Evolutionary conservation across 2,329 filamentous ascomycete species (phyloP).

Genomic region (Penicillium sp.): DNA sequence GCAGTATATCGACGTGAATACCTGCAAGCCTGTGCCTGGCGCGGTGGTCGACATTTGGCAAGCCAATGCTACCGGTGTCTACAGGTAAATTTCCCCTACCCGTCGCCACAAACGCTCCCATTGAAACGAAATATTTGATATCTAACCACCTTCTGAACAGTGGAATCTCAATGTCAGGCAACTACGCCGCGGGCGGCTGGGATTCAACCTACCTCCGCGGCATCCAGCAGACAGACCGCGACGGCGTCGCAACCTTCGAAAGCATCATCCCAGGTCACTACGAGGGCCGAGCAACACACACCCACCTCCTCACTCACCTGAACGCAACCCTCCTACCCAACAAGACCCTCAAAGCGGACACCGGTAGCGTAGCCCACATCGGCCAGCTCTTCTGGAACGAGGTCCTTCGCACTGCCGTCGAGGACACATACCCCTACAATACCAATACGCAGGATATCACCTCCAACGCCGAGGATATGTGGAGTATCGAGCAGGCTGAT

Average conservation of each 20-base stretch:
- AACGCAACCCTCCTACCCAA: conserved; percentile 40
- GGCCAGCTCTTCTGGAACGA: conserved; percentile 54
- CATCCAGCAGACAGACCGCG: conserved; percentile 46
- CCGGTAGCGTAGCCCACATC: conserved; percentile 46
- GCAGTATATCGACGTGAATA: conserved; percentile 49
- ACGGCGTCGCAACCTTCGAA: conserved; percentile 51
- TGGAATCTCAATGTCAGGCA: conserved; percentile 28
- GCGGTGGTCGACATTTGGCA: conserved; percentile 49
- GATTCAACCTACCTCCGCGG: conserved; percentile 51
- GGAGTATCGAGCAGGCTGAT: conserved; percentile 42
- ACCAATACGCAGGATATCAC: conserved; percentile 34
- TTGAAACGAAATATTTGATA: too few species aligned
- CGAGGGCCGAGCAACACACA: conserved; percentile 48
- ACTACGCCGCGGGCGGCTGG: conserved; percentile 30
- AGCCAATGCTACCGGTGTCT: conserved; percentile 49
- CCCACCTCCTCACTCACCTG: conserved; percentile 50
- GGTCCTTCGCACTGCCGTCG: conserved; percentile 44
- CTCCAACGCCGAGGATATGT: conserved; percentile 45
- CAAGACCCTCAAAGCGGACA: conserved; percentile 47
- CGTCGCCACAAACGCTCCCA: not conserved
- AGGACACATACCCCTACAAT: conserved; percentile 41
- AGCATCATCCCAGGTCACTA: conserved; percentile 52
- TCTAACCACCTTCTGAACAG: conserved; percentile 10
- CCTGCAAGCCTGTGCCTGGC: conserved; percentile 41
- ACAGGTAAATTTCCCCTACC: conserved; percentile 34